These are phyloP conservation scores for Saksenaea oblongispora DNA, from an alignment of 371 early-diverging fungal genomes.

Conservation along the genomic window DNA sequence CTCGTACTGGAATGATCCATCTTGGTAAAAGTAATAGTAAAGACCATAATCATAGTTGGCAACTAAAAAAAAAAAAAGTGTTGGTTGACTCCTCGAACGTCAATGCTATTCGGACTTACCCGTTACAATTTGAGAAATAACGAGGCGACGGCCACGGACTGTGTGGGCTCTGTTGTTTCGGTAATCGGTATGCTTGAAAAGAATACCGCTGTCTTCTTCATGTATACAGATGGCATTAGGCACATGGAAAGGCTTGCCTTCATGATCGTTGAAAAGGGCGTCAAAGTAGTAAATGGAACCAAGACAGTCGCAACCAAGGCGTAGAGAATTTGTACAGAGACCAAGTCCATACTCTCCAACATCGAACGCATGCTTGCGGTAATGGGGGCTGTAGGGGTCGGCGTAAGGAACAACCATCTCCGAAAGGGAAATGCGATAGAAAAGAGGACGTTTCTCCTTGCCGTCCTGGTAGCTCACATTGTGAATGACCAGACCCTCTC, in stretches of 20 bases:
- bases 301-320: conserved; percentile 56
- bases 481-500: conserved; percentile 58
- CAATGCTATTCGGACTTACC: conserved; percentile 21
- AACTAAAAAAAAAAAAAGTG: conserved; percentile 22
- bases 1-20: conserved; percentile 58
- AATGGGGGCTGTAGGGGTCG: conserved; percentile 46
- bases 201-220: conserved; percentile 55
- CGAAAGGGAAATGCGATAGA: conserved; percentile 52
- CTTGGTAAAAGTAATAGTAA: conserved; percentile 60
- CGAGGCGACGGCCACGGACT: conserved; percentile 52
- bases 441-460: conserved; percentile 44
- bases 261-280: conserved; percentile 50
- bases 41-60: conserved; percentile 61
- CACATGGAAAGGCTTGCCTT: conserved; percentile 48
- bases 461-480: conserved; percentile 55
- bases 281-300: conserved; percentile 60
- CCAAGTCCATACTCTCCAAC: conserved; percentile 56
- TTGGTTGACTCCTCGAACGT: no score
- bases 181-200: conserved; percentile 61
- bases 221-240: conserved; percentile 58
- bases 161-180: conserved; percentile 51
- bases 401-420: conserved; percentile 64
- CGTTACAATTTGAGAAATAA: conserved; percentile 56
- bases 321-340: conserved; percentile 50
- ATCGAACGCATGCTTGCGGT: conserved; percentile 38